Percentiles rank a stretch among this genome's conserved stretches.
Conservation (phyloP, 208 protist genomes). For the Trypanosoma scelopori region DNA sequence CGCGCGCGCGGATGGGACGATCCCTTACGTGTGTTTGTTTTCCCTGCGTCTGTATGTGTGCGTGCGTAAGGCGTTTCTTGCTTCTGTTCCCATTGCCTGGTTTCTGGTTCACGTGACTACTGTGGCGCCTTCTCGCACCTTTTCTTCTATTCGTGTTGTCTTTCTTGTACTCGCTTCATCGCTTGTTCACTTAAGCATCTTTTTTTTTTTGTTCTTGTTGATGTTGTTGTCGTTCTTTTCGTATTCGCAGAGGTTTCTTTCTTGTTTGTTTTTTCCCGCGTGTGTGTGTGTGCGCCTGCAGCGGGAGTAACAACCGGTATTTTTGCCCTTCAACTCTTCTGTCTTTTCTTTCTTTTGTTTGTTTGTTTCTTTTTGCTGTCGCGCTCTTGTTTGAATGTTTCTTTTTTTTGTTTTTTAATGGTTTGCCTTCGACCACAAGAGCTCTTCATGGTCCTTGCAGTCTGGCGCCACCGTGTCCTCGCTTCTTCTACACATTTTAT, state of each 20-base stretch:
- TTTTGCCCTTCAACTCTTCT: conserved; percentile 21
- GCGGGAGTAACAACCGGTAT: not conserved
- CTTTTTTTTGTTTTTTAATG: conserved; percentile 10
- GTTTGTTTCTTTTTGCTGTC: too few relatives aligned
- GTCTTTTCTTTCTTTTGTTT: conserved; percentile 28
- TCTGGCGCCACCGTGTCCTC: too few relatives aligned
- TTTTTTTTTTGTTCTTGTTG: too few relatives aligned
- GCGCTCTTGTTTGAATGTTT: conserved; percentile 20
- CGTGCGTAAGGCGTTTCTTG: conserved; percentile 2
- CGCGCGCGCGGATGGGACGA: not conserved
- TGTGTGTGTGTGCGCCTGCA: conserved; percentile 11
- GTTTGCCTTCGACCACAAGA: conserved; percentile 1
- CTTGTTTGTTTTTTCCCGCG: too few relatives aligned
- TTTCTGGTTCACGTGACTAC: not conserved
- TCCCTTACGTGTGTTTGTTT: conserved; percentile 18
- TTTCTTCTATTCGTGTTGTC: conserved; percentile 20
- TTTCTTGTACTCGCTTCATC: conserved; percentile 9
- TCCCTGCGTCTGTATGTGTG: conserved; percentile 9
- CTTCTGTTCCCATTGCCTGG: not conserved
- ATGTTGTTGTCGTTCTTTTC: too few relatives aligned
- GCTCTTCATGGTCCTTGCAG: too few relatives aligned
- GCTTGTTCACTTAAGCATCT: not conserved
- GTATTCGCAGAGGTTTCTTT: not conserved
- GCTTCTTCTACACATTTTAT: too few relatives aligned
- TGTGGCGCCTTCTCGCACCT: not conserved